A percentile compares a stretch with the other conserved stretches of the same genome.
These are phyloP conservation scores for Didymella pinodella DNA, from an alignment of 2,329 filamentous ascomycete species.

Conservation along the genomic window DNA sequence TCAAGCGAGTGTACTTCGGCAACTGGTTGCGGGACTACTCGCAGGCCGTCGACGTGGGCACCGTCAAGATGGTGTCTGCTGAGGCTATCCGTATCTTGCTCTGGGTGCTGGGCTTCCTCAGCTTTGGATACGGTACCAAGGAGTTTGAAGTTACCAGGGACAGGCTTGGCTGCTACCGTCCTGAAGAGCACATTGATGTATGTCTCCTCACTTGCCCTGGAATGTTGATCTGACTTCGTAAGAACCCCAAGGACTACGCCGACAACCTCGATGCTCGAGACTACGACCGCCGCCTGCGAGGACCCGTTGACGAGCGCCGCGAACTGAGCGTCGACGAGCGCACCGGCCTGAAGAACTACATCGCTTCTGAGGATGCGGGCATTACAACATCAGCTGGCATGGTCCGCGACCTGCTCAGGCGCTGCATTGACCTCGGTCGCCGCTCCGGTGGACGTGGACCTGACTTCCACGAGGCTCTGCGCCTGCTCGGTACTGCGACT, in stretches of 20 bases:
- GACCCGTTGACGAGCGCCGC: conserved; percentile 77
- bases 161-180: conserved; percentile 78
- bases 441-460: conserved; percentile 74
- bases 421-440: conserved; percentile 81
- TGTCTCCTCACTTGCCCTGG: neutral
- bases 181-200: conserved; percentile 75
- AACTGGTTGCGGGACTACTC: conserved; percentile 96
- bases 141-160: conserved; percentile 87
- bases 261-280: conserved; percentile 85
- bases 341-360: conserved; percentile 84
- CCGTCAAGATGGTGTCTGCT: conserved; percentile 86
- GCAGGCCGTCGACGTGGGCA: conserved; percentile 91
- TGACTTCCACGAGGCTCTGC: conserved; percentile 87
- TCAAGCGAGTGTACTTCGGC: conserved; percentile 92
- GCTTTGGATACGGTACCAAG: conserved; percentile 80
- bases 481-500: conserved; percentile 83
- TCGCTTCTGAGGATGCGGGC: conserved; percentile 79
- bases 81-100: conserved; percentile 90
- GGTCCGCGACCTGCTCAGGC: conserved; percentile 75
- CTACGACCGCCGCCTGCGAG: conserved; percentile 82
- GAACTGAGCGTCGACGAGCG: conserved; percentile 79
- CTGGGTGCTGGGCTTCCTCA: conserved; percentile 89
- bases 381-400: conserved; percentile 85
- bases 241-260: conserved; percentile 70
- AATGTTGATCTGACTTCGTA: conserved; percentile 15